phyloP scores from a whole-genome alignment of 2,329 filamentous ascomycete species.

The Capronia epimyces region DNA sequence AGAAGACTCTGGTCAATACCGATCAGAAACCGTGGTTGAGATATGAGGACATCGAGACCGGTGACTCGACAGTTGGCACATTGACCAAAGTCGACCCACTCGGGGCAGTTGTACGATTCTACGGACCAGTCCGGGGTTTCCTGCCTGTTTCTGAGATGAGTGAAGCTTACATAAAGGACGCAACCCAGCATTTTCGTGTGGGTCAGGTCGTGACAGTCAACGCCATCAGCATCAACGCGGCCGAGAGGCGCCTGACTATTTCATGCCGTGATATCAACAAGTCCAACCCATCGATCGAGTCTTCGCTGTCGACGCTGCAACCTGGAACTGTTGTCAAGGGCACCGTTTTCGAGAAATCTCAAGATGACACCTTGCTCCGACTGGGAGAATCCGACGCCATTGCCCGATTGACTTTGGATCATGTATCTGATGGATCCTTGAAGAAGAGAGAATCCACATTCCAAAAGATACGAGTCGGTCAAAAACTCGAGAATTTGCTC shows the following conservation, averaged over 20 bases:
- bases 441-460: constrained; percentile 71
- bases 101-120: constrained; percentile 90
- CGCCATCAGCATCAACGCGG: constrained; percentile 71
- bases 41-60: constrained; percentile 67
- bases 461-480: constrained; percentile 77
- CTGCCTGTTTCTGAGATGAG: constrained; percentile 96
- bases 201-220: constrained; percentile 91
- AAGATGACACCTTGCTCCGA: constrained; percentile 70
- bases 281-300: constrained; percentile 13
- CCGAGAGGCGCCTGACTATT: constrained; percentile 68
- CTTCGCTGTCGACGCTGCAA: constrained; percentile 44
- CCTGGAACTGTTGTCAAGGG: constrained; percentile 71
- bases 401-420: constrained; percentile 68
- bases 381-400: constrained; percentile 68
- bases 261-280: constrained; percentile 81
- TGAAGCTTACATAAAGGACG: constrained; percentile 87
- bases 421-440: constrained; percentile 77
- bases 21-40: constrained; percentile 72
- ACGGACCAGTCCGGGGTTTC: constrained; percentile 75
- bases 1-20: constrained; percentile 90
- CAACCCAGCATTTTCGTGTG: constrained; percentile 77
- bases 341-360: constrained; percentile 74
- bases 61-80: constrained; percentile 76
- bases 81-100: constrained; percentile 72
- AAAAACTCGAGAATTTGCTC: constrained; percentile 73